Evolutionary conservation across 768 basidiomycete genomes (phyloP).

Genomic region (Boletus barrowsii): DNA sequence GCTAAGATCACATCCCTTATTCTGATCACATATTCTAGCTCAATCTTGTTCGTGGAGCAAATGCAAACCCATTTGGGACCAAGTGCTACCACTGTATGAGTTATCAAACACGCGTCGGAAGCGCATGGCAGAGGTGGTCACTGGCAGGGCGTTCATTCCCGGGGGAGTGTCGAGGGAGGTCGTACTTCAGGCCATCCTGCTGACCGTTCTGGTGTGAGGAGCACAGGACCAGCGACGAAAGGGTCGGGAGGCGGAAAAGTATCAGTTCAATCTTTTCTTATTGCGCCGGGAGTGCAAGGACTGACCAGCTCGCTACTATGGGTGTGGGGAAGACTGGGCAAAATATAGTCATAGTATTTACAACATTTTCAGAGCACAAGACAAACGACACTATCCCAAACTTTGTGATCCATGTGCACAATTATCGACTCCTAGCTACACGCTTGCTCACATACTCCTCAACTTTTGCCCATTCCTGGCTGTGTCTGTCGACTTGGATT

Average conservation of each 20-base stretch:
- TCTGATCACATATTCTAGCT: too few species aligned
- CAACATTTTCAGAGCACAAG: too few species aligned
- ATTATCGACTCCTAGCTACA: too few species aligned
- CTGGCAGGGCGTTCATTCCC: conserved; percentile 27
- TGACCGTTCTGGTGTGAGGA: conserved; percentile 7
- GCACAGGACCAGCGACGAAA: neutral
- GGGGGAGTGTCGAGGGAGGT: conserved; percentile 28
- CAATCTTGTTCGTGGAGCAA: too few species aligned
- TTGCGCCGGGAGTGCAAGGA: too few species aligned
- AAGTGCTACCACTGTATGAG: conserved; percentile 28
- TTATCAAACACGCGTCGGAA: conserved; percentile 23
- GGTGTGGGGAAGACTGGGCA: too few species aligned
- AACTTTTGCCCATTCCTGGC: neutral
- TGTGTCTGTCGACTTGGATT: neutral
- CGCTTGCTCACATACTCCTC: neutral
- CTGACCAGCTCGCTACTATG: too few species aligned
- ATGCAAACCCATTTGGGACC: conserved; percentile 23
- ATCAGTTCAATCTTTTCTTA: conserved; percentile 22
- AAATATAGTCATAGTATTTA: too few species aligned
- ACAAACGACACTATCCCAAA: too few species aligned
- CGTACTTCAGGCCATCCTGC: conserved; percentile 23
- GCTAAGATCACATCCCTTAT: too few species aligned
- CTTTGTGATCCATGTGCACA: too few species aligned
- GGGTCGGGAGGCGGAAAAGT: conserved; percentile 1
- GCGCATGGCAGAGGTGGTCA: conserved; percentile 15